phyloP scores from a whole-genome alignment of 2,329 filamentous ascomycete genomes.

The Triangularia verruculosa region DNA sequence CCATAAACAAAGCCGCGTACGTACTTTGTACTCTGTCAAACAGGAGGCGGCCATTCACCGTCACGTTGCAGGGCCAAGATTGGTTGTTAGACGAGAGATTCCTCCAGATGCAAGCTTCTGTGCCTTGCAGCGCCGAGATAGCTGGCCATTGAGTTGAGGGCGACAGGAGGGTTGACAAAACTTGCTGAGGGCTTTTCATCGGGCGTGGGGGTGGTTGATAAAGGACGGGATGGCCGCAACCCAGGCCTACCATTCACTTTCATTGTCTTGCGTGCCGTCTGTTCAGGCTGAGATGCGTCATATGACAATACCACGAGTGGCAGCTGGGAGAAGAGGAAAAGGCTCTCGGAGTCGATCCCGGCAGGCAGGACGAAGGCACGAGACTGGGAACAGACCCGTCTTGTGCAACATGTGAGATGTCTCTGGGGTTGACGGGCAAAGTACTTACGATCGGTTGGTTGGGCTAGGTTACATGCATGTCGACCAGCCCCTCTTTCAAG shows the following conservation, averaged over 20 bases:
- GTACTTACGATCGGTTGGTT: background rate
- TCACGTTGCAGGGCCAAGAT: background rate
- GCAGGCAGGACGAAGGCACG: background rate
- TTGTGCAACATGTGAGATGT: background rate
- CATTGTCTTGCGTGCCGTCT: background rate
- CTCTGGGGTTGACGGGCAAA: background rate
- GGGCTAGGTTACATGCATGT: slow-evolving; percentile 1
- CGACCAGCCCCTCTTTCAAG: background rate
- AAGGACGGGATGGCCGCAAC: background rate
- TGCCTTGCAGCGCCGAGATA: slow-evolving; percentile 4
- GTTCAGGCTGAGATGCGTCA: slow-evolving; percentile 18
- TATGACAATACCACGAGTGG: background rate
- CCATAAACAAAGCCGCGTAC: background rate
- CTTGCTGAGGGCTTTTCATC: background rate
- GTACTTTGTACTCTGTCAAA: background rate
- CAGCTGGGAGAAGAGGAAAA: background rate
- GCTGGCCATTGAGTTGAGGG: background rate
- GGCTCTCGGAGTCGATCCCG: background rate
- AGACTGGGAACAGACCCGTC: background rate
- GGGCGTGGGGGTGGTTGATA: slow-evolving; percentile 8
- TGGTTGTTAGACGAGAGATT: background rate
- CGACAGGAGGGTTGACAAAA: background rate
- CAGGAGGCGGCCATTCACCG: background rate
- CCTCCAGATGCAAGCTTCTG: background rate
- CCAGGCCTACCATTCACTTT: background rate